These are phyloP conservation scores for Venturia effusa DNA, from an alignment of 2,329 filamentous ascomycete species.

Conservation along the genomic window DNA sequence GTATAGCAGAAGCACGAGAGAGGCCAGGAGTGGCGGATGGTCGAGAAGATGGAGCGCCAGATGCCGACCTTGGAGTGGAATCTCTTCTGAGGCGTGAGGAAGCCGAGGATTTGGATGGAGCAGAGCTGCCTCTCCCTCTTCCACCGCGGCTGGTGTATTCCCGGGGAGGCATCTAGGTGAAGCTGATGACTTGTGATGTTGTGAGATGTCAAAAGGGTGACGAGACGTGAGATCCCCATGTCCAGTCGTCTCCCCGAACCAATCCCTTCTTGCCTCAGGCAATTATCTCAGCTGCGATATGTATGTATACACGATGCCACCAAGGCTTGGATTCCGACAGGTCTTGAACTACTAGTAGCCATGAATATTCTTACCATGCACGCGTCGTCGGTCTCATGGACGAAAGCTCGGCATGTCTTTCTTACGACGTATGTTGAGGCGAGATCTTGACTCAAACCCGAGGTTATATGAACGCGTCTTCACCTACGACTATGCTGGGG, in stretches of 20 bases:
- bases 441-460: too few species aligned
- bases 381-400: too few species aligned
- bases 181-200: neutral
- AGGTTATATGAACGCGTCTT: too few species aligned
- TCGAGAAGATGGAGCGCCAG: neutral
- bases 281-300: too few species aligned
- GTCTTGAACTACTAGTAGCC: too few species aligned
- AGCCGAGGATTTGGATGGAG: neutral
- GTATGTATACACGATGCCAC: too few species aligned
- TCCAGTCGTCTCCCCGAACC: neutral
- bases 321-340: too few species aligned
- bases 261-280: too few species aligned
- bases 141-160: neutral
- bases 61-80: neutral
- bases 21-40: neutral
- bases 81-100: neutral
- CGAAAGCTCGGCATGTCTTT: too few species aligned
- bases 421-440: too few species aligned
- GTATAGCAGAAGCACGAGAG: neutral
- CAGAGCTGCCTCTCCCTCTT: neutral
- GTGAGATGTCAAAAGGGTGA: neutral
- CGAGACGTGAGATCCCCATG: neutral
- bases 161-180: neutral
- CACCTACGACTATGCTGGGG: too few species aligned
- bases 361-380: too few species aligned